Percentiles rank a stretch among this genome's conserved stretches.
These are phyloP conservation scores for Lachnellula cervina DNA, from an alignment of 2,329 filamentous ascomycete genomes.

Conservation along the genomic window DNA sequence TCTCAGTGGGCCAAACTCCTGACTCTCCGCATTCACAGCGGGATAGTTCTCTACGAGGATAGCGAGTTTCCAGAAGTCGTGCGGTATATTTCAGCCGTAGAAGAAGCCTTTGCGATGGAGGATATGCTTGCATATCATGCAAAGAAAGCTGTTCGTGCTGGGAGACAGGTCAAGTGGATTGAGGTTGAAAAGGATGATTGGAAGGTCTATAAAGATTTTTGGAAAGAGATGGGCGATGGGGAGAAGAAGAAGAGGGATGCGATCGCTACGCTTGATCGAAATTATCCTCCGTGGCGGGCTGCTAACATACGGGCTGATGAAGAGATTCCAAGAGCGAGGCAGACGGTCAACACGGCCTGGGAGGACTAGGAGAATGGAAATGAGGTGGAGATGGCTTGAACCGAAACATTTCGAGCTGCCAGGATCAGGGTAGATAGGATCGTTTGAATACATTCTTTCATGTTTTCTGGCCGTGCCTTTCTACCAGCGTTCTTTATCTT, in stretches of 20 bases:
- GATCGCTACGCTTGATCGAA: not conserved
- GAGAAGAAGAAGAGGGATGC: slow-evolving; percentile 14
- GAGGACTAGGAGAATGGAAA: not conserved
- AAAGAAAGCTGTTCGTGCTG: slow-evolving; percentile 3
- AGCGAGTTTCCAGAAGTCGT: slow-evolving; percentile 10
- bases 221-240: slow-evolving; percentile 7
- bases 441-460: too few relatives aligned
- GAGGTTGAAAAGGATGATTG: slow-evolving; percentile 21
- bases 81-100: slow-evolving; percentile 10
- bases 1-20: slow-evolving; percentile 22
- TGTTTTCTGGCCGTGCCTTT: too few relatives aligned
- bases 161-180: slow-evolving; percentile 13
- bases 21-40: slow-evolving; percentile 16
- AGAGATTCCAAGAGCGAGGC: not conserved
- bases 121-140: slow-evolving; percentile 17
- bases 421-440: too few relatives aligned
- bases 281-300: not conserved
- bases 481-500: too few relatives aligned
- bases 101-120: slow-evolving; percentile 14
- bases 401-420: too few relatives aligned
- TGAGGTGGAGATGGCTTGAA: not conserved
- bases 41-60: slow-evolving; percentile 6
- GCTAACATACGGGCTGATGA: not conserved
- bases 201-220: slow-evolving; percentile 14
- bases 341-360: not conserved